Evolutionary conservation across 192 early-diverging fungal genomes (phyloP).

Genomic region (Coemansia reversa): DNA sequence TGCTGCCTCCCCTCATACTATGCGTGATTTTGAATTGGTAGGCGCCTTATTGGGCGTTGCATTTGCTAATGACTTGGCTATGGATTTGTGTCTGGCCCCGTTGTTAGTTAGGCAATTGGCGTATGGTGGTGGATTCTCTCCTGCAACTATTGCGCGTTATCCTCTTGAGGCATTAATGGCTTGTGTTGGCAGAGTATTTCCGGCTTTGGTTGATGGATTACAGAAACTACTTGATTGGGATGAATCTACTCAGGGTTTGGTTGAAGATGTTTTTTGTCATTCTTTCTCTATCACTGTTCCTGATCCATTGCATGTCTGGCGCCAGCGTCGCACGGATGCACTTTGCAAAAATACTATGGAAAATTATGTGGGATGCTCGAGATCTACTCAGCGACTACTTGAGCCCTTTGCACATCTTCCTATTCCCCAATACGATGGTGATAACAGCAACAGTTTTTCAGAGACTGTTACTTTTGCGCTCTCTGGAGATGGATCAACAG

Average conservation of each 20-base stretch:
- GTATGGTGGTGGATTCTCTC: constrained; percentile 7
- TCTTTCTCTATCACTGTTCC: constrained; percentile 82
- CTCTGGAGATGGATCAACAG: constrained; percentile 59
- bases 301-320: constrained; percentile 32
- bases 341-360: no score
- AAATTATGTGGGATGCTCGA: no score
- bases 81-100: constrained; percentile 66
- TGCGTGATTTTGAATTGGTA: constrained; percentile 73
- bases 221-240: constrained; percentile 79
- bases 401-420: not conserved
- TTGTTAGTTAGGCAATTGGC: constrained; percentile 71
- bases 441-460: no score
- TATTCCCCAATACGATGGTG: not conserved
- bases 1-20: constrained; percentile 57
- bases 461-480: not conserved
- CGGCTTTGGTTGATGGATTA: constrained; percentile 72
- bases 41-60: constrained; percentile 92
- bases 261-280: constrained; percentile 80
- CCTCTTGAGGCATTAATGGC: constrained; percentile 55
- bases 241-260: constrained; percentile 58
- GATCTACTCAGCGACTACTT: not conserved
- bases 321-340: not conserved
- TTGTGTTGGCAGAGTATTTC: constrained; percentile 42
- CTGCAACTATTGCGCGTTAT: not conserved
- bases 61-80: constrained; percentile 78